Evolutionary conservation across 768 basidiomycete species (phyloP).

Genomic region (Pisolithus microcarpus): DNA sequence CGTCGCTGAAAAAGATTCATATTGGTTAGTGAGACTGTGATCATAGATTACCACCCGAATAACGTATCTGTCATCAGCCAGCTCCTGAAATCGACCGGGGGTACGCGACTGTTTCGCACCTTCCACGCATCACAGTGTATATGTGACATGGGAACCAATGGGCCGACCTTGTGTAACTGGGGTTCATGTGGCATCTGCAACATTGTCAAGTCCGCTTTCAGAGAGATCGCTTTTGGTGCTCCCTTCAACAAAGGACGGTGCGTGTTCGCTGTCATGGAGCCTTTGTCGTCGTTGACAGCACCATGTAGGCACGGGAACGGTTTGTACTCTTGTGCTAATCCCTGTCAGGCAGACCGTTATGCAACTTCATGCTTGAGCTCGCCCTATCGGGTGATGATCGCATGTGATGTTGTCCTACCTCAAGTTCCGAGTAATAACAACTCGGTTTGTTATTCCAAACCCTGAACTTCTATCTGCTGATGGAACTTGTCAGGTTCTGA

Average conservation of each 20-base stretch:
- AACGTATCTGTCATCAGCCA: conserved; percentile 11
- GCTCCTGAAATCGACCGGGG: conserved; percentile 30
- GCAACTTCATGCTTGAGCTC: conserved; percentile 64
- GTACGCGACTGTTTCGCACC: conserved; percentile 44
- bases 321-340: conserved; percentile 56
- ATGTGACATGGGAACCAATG: conserved; percentile 57
- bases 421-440: conserved; percentile 16
- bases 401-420: conserved; percentile 47
- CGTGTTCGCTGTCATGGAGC: conserved; percentile 8
- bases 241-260: conserved; percentile 50
- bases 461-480: conserved; percentile 19
- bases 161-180: conserved; percentile 45
- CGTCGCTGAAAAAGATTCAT: conserved; percentile 37
- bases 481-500: conserved; percentile 32
- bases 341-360: conserved; percentile 48
- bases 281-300: neutral
- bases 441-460: conserved; percentile 19
- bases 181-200: conserved; percentile 61
- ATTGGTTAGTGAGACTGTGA: conserved; percentile 33
- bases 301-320: conserved; percentile 49
- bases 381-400: conserved; percentile 60
- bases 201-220: conserved; percentile 52
- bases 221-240: conserved; percentile 49
- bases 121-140: conserved; percentile 63
- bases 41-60: neutral